Evolutionary conservation across 768 basidiomycete species (phyloP).

Genomic region (Psilocybe subaeruginosa): DNA sequence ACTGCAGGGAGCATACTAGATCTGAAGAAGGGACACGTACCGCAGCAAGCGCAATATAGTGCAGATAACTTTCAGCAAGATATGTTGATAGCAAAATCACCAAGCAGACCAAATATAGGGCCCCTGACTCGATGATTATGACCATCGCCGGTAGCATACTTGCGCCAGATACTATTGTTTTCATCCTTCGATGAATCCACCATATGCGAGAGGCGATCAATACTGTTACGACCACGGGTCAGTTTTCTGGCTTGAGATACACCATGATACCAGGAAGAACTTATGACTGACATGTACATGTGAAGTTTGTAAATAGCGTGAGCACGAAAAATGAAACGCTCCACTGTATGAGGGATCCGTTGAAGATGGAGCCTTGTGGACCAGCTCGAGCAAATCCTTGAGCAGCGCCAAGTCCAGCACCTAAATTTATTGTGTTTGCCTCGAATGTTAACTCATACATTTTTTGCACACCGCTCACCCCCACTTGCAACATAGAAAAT

Average conservation of each 20-base stretch:
- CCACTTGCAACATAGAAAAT: neutral
- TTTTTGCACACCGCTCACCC: neutral
- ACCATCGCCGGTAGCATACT: conserved; percentile 5
- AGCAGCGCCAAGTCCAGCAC: neutral
- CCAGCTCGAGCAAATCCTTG: neutral
- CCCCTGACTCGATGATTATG: neutral
- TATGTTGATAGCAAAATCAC: neutral
- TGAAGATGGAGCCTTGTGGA: neutral
- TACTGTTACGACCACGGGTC: neutral
- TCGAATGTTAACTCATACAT: no score
- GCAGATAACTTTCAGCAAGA: neutral
- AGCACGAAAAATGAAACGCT: neutral
- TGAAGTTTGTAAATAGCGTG: conserved; percentile 3
- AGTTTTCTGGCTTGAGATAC: no score
- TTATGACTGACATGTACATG: neutral
- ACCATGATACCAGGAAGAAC: no score
- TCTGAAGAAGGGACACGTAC: neutral
- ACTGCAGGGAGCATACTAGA: neutral
- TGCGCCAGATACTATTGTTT: neutral
- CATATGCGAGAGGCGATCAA: neutral
- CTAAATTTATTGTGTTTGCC: neutral
- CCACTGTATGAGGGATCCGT: neutral
- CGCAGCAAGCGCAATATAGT: neutral
- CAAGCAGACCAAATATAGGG: neutral
- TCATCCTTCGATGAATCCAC: neutral